Conservation (phyloP, 2,329 filamentous ascomycete genomes). For the Fusarium heterosporum region DNA sequence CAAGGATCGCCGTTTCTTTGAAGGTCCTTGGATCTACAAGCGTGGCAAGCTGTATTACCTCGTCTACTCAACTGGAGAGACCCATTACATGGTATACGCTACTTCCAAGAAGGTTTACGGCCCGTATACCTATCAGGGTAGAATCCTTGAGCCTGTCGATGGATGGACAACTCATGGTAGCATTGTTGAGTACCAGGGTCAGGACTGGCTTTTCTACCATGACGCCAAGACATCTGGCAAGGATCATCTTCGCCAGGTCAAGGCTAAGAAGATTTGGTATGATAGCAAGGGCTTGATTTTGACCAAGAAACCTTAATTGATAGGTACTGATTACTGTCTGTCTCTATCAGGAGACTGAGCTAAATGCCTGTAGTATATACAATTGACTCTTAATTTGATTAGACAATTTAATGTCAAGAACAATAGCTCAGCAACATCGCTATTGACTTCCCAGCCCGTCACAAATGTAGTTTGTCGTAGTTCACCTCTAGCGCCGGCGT, state of each 20-base stretch:
- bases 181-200: conserved; percentile 18
- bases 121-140: conserved; percentile 22
- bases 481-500: too few relatives aligned
- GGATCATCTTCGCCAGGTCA: conserved; percentile 19
- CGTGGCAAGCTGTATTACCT: conserved; percentile 23
- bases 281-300: conserved; percentile 20
- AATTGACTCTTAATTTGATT: background rate
- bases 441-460: too few relatives aligned
- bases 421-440: too few relatives aligned
- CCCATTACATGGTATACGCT: conserved; percentile 13
- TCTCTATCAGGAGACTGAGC: rapidly evolving
- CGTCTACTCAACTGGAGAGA: conserved; percentile 20
- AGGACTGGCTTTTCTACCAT: conserved; percentile 28
- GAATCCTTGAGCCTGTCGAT: conserved; percentile 12
- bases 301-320: conserved; percentile 1
- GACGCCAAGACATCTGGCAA: conserved; percentile 16
- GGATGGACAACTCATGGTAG: conserved; percentile 28
- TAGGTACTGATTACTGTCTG: too few relatives aligned
- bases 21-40: conserved; percentile 17
- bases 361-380: background rate
- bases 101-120: conserved; percentile 20
- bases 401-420: background rate
- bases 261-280: conserved; percentile 31
- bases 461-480: too few relatives aligned
- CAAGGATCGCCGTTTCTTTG: conserved; percentile 12